phyloP scores from a whole-genome alignment of 129 eudicot genomes.

The Cynara cardunculus region DNA sequence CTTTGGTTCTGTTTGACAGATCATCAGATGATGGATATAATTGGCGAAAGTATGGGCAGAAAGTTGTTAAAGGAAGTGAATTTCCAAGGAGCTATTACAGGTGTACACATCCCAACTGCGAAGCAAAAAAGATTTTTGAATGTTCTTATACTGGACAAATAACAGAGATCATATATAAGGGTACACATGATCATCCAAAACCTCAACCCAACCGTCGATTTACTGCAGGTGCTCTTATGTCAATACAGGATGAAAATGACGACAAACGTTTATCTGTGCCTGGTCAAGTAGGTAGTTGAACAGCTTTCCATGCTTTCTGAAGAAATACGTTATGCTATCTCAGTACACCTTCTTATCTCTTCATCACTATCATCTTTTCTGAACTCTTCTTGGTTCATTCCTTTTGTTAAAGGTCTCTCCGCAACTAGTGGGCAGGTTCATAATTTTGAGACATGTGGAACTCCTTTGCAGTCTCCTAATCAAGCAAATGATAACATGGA shows the following conservation, averaged over 20 bases:
- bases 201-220: slow-evolving; percentile 68
- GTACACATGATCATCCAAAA: slow-evolving; percentile 83
- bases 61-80: slow-evolving; percentile 82
- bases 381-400: not conserved
- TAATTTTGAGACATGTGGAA: slow-evolving; percentile 36
- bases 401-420: slow-evolving; percentile 29
- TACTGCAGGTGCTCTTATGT: slow-evolving; percentile 53
- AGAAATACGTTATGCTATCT: not conserved
- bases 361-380: not conserved
- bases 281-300: slow-evolving; percentile 46
- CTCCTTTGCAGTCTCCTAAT: slow-evolving; percentile 46
- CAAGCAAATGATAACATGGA: slow-evolving; percentile 37
- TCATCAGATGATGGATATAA: slow-evolving; percentile 82
- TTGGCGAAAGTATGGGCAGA: slow-evolving; percentile 91
- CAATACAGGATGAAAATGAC: slow-evolving; percentile 55
- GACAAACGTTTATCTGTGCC: slow-evolving; percentile 35
- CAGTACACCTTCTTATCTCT: not conserved
- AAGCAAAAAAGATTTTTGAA: slow-evolving; percentile 78
- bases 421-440: slow-evolving; percentile 25
- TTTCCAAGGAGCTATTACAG: slow-evolving; percentile 89
- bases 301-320: not conserved
- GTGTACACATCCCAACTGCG: slow-evolving; percentile 80
- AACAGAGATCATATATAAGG: slow-evolving; percentile 71
- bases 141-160: slow-evolving; percentile 70
- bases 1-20: slow-evolving; percentile 48